Conservation (phyloP, 495 filamentous ascomycete species). For the Tuber microsphaerosporum region DNA sequence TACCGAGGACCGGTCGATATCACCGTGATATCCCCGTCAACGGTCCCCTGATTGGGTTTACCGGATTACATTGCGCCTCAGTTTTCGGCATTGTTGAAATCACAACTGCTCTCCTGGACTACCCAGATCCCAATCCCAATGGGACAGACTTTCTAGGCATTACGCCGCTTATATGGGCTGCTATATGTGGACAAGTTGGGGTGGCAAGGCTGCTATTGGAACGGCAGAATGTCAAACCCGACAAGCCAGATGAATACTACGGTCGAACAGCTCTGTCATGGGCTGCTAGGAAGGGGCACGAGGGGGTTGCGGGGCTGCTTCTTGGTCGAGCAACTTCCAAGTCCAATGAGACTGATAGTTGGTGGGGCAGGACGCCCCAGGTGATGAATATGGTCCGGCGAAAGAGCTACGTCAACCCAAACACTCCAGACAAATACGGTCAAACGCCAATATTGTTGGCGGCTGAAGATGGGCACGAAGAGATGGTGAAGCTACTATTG, state of each 20-base stretch:
- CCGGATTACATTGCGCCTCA: neutral
- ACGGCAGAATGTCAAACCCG: neutral
- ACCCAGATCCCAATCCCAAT: neutral
- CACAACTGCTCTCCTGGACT: neutral
- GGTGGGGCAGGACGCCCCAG: neutral
- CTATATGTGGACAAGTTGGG: neutral
- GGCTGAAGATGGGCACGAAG: neutral
- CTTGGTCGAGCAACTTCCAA: neutral
- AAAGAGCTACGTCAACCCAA: neutral
- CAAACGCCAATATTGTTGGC: neutral
- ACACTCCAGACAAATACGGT: neutral
- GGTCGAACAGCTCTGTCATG: neutral
- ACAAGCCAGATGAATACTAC: neutral
- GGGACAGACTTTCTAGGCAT: neutral
- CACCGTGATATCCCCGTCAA: neutral
- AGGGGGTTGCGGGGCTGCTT: neutral
- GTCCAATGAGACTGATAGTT: neutral
- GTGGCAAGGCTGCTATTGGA: neutral
- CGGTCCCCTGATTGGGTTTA: neutral
- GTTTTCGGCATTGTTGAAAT: neutral
- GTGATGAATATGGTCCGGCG: neutral
- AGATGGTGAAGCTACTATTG: neutral
- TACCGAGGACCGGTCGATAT: neutral
- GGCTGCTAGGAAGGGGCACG: neutral
- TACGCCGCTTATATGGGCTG: neutral